Evolutionary conservation across 2,329 filamentous ascomycete genomes (phyloP).

Genomic region (Aspergillus sp.): DNA sequence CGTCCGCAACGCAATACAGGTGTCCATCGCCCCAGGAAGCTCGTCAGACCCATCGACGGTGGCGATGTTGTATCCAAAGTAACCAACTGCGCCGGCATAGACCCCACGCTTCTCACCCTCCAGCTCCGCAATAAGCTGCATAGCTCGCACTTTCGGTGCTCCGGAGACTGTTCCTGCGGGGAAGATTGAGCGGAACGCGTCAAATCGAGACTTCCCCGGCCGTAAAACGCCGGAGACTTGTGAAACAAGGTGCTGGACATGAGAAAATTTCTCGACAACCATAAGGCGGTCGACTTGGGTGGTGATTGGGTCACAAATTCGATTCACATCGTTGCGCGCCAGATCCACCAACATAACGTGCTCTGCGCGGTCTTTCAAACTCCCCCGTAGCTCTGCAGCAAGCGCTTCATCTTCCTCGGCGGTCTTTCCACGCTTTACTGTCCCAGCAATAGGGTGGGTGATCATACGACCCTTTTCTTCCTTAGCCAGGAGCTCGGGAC

Average conservation of each 20-base stretch:
- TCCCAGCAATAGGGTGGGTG: constrained; percentile 95
- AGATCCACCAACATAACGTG: constrained; percentile 98
- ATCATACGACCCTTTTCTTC: constrained; percentile 83
- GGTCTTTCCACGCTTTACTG: constrained; percentile 81
- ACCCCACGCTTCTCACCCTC: constrained; percentile 92
- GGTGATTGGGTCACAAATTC: constrained; percentile 85
- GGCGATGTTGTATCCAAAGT: constrained; percentile 84
- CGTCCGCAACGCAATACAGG: constrained; percentile 77
- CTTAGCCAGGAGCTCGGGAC: constrained; percentile 92
- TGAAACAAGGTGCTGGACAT: constrained; percentile 95
- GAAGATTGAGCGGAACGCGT: constrained; percentile 95
- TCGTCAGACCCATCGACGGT: constrained; percentile 60
- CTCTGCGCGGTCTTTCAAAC: constrained; percentile 87
- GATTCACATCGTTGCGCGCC: constrained; percentile 93
- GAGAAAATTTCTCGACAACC: constrained; percentile 91
- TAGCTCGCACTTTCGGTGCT: constrained; percentile 91
- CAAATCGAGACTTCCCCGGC: constrained; percentile 81
- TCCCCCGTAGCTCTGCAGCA: constrained; percentile 72
- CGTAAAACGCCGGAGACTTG: constrained; percentile 92
- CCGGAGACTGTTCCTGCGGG: constrained; percentile 94
- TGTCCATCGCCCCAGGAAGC: constrained; percentile 87
- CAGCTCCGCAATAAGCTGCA: constrained; percentile 94
- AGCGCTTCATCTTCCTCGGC: constrained; percentile 78
- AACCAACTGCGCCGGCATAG: constrained; percentile 94
- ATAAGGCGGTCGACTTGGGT: constrained; percentile 92